Base-by-base conservation (phyloP, 2,329 filamentous ascomycete species). In the Pseudonectria foliicola region DNA sequence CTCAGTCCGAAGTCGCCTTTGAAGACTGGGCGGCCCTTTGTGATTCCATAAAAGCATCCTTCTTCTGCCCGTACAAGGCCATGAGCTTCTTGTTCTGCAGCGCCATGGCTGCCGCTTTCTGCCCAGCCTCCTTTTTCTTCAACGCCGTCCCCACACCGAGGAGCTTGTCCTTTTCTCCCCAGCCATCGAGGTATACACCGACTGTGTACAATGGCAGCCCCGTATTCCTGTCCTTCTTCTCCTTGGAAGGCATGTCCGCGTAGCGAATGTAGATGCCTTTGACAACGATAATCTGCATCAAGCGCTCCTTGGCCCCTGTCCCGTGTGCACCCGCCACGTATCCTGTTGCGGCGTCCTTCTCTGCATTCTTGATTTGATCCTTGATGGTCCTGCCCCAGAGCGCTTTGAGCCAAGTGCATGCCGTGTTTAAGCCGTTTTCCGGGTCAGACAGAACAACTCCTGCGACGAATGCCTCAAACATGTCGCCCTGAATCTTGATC, bases 381-480 rank as follows among this genome's bases (percentile, higher is more conserved):
- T 64, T 54, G 25, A 93, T 61, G 4, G 74, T 77, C 30, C 69
- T 75, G 4, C 73, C 72, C 87, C 88, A 95, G 1, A 95, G 64
- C 7, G 70, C 63, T 33, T 76, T 80, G 29, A 95, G 63, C 87
- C 88, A 96, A 11, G 69, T 56, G 33, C 81, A 71, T 2, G 74
- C 80, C 2, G 67, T 69, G 7, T 59, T 43, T 30, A 82, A 72
- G 1, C 89, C 88, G 30, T 75, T 56, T 3, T 64, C 59, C 0
- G 77, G 69, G 48, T 87, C 75, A 1, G 81, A 79, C 3, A 86
- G 63, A 24, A 94, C 73, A 6, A 89, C 62, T 3, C 83, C 89
- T 7, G 84, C 89, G 12, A 94, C 76, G 49, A 93, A 95, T 0
- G 90, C 84, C 57, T 96, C 90, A 50, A 95, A 93, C 13, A 95